These are phyloP conservation scores for Tillandsia fasciculata DNA, from an alignment of 176 grass and related monocot species.

Conservation along the genomic window DNA sequence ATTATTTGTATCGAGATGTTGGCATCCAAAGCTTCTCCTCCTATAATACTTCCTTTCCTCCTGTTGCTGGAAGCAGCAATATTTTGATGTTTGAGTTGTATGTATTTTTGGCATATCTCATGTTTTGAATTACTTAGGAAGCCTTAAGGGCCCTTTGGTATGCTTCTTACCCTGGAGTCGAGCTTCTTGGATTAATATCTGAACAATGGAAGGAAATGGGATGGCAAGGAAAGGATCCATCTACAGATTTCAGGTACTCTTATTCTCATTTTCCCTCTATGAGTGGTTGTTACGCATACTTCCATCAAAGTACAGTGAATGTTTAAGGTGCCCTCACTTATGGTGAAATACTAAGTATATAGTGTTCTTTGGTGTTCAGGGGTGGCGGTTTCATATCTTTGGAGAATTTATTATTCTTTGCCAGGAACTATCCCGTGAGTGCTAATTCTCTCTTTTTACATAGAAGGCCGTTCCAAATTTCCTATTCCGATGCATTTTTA, in stretches of 20 bases:
- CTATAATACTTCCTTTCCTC: conserved; percentile 6
- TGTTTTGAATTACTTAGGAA: conserved; percentile 48
- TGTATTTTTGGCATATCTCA: conserved; percentile 11
- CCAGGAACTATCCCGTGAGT: conserved; percentile 76
- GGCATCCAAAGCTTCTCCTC: conserved; percentile 1
- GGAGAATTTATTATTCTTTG: conserved; percentile 91
- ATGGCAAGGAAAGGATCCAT: conserved; percentile 98
- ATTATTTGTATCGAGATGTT: too few relatives aligned
- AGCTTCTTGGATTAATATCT: conserved; percentile 69
- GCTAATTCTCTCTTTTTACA: not conserved
- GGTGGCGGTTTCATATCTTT: conserved; percentile 96
- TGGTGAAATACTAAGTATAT: conserved; percentile 11
- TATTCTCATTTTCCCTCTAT: not conserved
- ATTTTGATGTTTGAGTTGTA: conserved; percentile 5
- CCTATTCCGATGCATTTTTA: too few relatives aligned
- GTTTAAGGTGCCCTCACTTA: not conserved
- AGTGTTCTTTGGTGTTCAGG: conserved; percentile 36
- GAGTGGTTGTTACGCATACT: not conserved
- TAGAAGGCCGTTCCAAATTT: too few relatives aligned
- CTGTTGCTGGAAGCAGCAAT: not conserved
- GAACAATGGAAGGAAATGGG: conserved; percentile 99
- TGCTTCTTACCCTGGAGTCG: conserved; percentile 68
- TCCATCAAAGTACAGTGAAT: too few relatives aligned
- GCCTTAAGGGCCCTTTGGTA: conserved; percentile 65
- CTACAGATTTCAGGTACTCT: conserved; percentile 91